A percentile compares a stretch with the other conserved stretches of the same genome.
Conservation (phyloP, 352 stramenopile species). For the Globisporangium carolinianum region DNA sequence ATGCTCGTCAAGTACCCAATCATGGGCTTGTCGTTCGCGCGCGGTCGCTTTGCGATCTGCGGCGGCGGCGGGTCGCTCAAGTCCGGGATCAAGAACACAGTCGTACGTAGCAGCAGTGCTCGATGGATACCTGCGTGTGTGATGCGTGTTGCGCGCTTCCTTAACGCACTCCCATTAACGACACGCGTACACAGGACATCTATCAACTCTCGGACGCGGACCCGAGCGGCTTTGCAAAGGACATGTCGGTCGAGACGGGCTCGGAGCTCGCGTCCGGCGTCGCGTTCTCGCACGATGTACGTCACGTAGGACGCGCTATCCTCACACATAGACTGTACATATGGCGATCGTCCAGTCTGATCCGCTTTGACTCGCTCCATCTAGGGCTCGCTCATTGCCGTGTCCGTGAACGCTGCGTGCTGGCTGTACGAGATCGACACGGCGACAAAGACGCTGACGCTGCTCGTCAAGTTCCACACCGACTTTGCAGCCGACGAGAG, state of each 20-base stretch:
- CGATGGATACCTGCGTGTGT: not conserved
- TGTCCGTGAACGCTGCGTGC: slow-evolving; percentile 66
- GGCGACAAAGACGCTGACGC: slow-evolving; percentile 45
- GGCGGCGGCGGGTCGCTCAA: slow-evolving; percentile 75
- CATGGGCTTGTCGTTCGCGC: slow-evolving; percentile 73
- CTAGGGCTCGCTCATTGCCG: slow-evolving; percentile 57
- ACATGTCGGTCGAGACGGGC: slow-evolving; percentile 65
- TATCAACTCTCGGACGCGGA: slow-evolving; percentile 63
- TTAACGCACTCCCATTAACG: no score
- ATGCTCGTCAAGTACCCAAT: slow-evolving; percentile 86
- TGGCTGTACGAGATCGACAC: slow-evolving; percentile 71
- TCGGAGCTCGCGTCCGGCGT: slow-evolving; percentile 66
- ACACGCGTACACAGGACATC: slow-evolving; percentile 37
- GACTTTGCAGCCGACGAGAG: slow-evolving; percentile 72
- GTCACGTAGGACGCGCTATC: not conserved
- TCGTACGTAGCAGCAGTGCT: slow-evolving; percentile 32
- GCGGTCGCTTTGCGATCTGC: slow-evolving; percentile 71
- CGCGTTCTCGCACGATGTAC: slow-evolving; percentile 64
- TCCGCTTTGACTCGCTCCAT: no score
- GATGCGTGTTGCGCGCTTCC: not conserved
- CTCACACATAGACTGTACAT: not conserved
- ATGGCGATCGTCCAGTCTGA: no score
- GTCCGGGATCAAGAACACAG: slow-evolving; percentile 83
- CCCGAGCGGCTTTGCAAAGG: slow-evolving; percentile 55
- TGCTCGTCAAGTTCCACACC: slow-evolving; percentile 76